A percentile compares a stretch with the other conserved stretches of the same genome.
phyloP scores from a whole-genome alignment of 495 filamentous ascomycete species.

The Penicillium odoratum region DNA sequence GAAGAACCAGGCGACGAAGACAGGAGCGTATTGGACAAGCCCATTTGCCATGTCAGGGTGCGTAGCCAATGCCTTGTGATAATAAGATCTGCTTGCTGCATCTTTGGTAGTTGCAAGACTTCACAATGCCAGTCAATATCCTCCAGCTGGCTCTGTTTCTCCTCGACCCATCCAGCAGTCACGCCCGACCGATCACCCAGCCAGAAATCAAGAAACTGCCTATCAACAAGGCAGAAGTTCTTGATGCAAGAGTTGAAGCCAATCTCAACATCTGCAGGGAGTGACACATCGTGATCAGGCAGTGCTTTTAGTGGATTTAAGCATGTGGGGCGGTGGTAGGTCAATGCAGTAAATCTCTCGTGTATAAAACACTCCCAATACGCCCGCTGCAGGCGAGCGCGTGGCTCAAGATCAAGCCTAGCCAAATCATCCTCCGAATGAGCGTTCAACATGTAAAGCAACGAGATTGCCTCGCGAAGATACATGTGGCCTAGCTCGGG shows the following conservation, averaged over 20 bases:
- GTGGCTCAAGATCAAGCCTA: slow-evolving; percentile 18
- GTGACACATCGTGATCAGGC: slow-evolving; percentile 27
- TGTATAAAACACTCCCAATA: slow-evolving; percentile 38
- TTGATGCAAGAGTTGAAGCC: slow-evolving; percentile 27
- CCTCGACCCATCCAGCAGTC: slow-evolving; percentile 27
- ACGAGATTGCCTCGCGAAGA: slow-evolving; percentile 31
- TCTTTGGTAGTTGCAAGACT: slow-evolving; percentile 34
- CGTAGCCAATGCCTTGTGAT: slow-evolving; percentile 57
- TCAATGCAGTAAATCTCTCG: slow-evolving; percentile 32
- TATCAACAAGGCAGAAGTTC: slow-evolving; percentile 27
- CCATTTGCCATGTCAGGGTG: slow-evolving; percentile 53
- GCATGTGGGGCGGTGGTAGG: slow-evolving; percentile 23
- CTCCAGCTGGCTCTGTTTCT: slow-evolving; percentile 29
- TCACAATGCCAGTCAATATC: slow-evolving; percentile 29
- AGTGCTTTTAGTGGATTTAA: slow-evolving; percentile 17
- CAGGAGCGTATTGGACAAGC: slow-evolving; percentile 51
- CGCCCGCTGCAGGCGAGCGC: slow-evolving; percentile 28
- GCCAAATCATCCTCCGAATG: slow-evolving; percentile 18
- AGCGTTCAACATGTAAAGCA: slow-evolving; percentile 28
- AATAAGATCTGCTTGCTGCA: slow-evolving; percentile 54
- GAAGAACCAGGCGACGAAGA: slow-evolving; percentile 35
- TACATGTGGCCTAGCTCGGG: slow-evolving; percentile 32
- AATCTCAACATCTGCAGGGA: slow-evolving; percentile 17
- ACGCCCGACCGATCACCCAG: slow-evolving; percentile 29
- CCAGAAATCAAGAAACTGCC: slow-evolving; percentile 26